Evolutionary conservation across 2,329 filamentous ascomycete genomes (phyloP), one percentile per base, ranked within the genome.

Genomic region (Xenoacremonium recifei): DNA sequence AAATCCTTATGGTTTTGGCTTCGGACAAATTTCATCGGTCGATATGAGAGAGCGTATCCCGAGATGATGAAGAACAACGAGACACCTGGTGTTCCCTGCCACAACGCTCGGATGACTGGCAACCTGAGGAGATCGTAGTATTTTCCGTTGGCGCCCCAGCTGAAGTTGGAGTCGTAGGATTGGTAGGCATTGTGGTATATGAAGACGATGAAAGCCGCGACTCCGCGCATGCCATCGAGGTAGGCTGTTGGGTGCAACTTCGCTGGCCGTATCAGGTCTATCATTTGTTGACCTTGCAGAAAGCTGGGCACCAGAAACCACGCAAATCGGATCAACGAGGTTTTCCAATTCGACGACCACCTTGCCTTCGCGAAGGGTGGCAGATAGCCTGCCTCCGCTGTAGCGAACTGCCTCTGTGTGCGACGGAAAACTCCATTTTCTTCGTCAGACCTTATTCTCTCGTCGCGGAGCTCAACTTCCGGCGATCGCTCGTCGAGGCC

Each of bases 51-150:
- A 19, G 69, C 67, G 37, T 70, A 70, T n/a, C 67, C 67, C 0
- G 67, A 70, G 20, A 70, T 68, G 50, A 65, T 66, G 37, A 70
- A 70, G 57, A 70, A 70, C 29, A 70, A 66, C 39, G 66, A 32
- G 6, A 32, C 29, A 11, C 10, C 9, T 10, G 29, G 29, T 32
- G 15, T 16, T 16, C 29, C 29, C 16, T 6, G 10, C 6, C 6
- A 11, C 15, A 32, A 16, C 6, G 15, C 29, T 9, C 29, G 29
- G 9, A 32, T 32, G 29, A 32, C 29, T 6, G 29, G 29, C 15
- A 32, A 32, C 15, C 29, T 10, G 9, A 32, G 9, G 29, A 32
- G 10, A 32, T 32, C 29, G 15, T 32, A 32, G 15, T 32, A 32
- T 10, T 32, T 16, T 9, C 15, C 15, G 29, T 16, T 16, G 29